phyloP scores from a whole-genome alignment of 2,329 filamentous ascomycete species.

The Cytospora paraplurivora region DNA sequence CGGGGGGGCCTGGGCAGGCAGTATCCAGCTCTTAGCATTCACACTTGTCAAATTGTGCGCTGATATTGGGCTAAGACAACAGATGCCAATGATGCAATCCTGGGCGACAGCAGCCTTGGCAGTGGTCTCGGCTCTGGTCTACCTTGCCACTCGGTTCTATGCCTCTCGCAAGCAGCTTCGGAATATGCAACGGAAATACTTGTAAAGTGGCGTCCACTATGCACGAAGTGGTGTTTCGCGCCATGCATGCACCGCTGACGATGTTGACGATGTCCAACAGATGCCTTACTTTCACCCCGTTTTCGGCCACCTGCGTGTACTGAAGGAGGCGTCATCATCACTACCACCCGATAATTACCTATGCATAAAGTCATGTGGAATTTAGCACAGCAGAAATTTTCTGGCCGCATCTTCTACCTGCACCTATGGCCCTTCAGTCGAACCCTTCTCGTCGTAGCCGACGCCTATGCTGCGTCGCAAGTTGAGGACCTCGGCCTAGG shows the following conservation, averaged over 20 bases:
- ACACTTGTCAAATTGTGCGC: no score
- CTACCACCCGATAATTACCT: constrained; percentile 27
- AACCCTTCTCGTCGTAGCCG: constrained; percentile 29
- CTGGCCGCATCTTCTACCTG: constrained; percentile 31
- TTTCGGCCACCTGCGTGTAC: constrained; percentile 29
- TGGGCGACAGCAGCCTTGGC: background rate
- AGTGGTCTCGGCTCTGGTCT: background rate
- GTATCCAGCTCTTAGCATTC: no score
- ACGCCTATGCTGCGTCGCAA: constrained; percentile 28
- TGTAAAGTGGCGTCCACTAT: background rate
- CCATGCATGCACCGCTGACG: background rate
- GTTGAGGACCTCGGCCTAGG: constrained; percentile 30
- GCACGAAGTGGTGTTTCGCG: background rate
- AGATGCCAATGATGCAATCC: background rate
- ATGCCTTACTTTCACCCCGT: constrained; percentile 26
- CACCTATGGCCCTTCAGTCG: constrained; percentile 33
- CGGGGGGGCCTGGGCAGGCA: no score
- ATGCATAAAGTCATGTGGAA: constrained; percentile 31
- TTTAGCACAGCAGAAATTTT: constrained; percentile 26
- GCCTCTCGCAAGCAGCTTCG: background rate
- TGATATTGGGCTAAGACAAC: no score
- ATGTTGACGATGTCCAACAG: background rate
- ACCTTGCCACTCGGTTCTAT: background rate
- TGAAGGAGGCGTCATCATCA: constrained; percentile 26
- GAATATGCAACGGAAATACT: background rate